Percentiles rank a stretch among this genome's conserved stretches.
phyloP scores from a whole-genome alignment of 1,284 basidiomycete species.

The Puccinia triticina region DNA sequence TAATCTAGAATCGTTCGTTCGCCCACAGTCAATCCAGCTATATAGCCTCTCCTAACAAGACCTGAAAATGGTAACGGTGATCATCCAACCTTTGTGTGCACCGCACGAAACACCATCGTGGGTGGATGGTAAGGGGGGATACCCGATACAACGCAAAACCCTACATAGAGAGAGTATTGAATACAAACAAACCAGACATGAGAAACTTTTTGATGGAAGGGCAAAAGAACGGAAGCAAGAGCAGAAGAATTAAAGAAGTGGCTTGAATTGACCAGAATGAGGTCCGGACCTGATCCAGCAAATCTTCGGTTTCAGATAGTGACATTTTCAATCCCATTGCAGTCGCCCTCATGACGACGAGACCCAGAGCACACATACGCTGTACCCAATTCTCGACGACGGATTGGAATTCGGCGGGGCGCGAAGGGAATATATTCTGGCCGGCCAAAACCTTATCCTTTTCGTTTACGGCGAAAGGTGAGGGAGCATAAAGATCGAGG shows the following conservation, averaged over 20 bases:
- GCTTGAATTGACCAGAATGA: conserved; percentile 77
- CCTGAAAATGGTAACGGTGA: conserved; percentile 10
- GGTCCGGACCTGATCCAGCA: conserved; percentile 72
- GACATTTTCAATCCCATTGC: conserved; percentile 74
- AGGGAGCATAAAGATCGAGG: conserved; percentile 75
- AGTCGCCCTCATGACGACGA: conserved; percentile 63
- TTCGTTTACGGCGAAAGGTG: conserved; percentile 54
- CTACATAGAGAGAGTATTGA: neutral
- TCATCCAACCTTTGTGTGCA: conserved; percentile 70
- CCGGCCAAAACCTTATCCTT: conserved; percentile 4
- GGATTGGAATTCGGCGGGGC: conserved; percentile 43
- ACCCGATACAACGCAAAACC: conserved; percentile 64
- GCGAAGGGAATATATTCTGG: conserved; percentile 46
- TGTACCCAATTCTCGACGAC: conserved; percentile 14
- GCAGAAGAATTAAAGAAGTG: neutral
- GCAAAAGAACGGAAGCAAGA: neutral
- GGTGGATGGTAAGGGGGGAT: conserved; percentile 76
- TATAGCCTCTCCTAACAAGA: conserved; percentile 17
- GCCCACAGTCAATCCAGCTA: neutral
- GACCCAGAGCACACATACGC: conserved; percentile 10
- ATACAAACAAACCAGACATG: neutral
- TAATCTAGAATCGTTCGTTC: conserved; percentile 64
- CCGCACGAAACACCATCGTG: conserved; percentile 81
- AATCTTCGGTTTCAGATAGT: conserved; percentile 69
- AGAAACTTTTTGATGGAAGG: neutral